A percentile compares a stretch with the other conserved stretches of the same genome.
Evolutionary conservation across 2,329 filamentous ascomycete genomes (phyloP).

Genomic region (Coniella vitis): DNA sequence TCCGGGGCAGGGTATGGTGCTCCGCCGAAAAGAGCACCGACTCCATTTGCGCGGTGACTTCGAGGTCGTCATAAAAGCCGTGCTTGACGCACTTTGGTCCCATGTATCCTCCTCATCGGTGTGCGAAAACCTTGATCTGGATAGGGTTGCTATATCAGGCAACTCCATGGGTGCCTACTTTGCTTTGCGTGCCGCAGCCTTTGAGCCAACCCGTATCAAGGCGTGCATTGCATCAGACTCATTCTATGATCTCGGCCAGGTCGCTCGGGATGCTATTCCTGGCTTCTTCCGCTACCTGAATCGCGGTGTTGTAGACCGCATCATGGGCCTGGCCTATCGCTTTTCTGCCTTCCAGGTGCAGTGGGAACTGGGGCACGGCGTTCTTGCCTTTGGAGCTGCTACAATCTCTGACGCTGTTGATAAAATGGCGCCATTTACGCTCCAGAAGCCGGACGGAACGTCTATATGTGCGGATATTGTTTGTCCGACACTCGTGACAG

Average conservation of each 20-base stretch:
- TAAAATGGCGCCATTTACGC: not conserved
- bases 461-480: not conserved
- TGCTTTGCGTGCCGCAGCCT: constrained; percentile 32
- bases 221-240: constrained; percentile 34
- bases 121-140: constrained; percentile 26
- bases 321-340: not conserved
- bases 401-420: not conserved
- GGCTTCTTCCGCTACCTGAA: not conserved
- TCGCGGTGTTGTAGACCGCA: not conserved
- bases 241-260: constrained; percentile 23
- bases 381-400: not conserved
- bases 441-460: not conserved
- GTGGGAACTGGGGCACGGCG: not conserved
- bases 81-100: constrained; percentile 20
- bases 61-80: constrained; percentile 27
- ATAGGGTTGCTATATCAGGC: constrained; percentile 31
- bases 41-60: constrained; percentile 30
- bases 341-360: not conserved
- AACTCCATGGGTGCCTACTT: constrained; percentile 39
- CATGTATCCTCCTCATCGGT: not conserved
- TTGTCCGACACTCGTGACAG: not conserved
- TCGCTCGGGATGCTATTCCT: not conserved
- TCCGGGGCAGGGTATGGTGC: constrained; percentile 36
- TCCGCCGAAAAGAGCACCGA: constrained; percentile 21
- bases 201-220: constrained; percentile 32